Evolutionary conservation across 495 filamentous ascomycete species (phyloP).

Genomic region (Aspergillus baeticus): DNA sequence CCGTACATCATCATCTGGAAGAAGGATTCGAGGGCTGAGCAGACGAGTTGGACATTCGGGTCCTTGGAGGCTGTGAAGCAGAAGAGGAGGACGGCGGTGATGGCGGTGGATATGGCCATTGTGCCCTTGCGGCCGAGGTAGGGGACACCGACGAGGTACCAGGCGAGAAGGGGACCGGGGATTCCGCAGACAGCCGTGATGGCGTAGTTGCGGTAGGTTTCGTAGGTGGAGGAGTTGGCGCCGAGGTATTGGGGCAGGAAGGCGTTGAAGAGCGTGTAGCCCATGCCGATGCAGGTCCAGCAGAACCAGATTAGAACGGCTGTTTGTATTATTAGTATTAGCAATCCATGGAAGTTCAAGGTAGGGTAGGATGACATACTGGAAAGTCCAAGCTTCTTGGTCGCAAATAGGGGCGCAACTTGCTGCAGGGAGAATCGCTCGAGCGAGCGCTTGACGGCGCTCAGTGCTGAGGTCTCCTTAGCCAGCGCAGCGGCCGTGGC

Average conservation of each 20-base stretch:
- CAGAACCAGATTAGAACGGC: slow-evolving; percentile 51
- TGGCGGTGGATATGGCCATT: slow-evolving; percentile 49
- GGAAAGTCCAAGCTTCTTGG: slow-evolving; percentile 44
- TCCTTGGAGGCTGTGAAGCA: slow-evolving; percentile 50
- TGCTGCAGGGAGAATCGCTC: slow-evolving; percentile 55
- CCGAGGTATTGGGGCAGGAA: slow-evolving; percentile 59
- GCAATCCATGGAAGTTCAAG: neutral
- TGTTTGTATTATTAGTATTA: slow-evolving; percentile 11
- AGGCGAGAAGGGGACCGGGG: slow-evolving; percentile 54
- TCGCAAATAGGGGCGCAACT: slow-evolving; percentile 52
- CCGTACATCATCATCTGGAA: slow-evolving; percentile 65
- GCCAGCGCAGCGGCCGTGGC: slow-evolving; percentile 22
- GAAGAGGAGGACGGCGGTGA: slow-evolving; percentile 58
- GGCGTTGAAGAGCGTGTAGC: slow-evolving; percentile 56
- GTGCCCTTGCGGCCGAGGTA: slow-evolving; percentile 60
- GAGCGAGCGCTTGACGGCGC: slow-evolving; percentile 41
- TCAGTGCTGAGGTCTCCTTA: slow-evolving; percentile 30
- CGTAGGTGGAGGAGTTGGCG: slow-evolving; percentile 35
- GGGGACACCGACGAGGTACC: slow-evolving; percentile 53
- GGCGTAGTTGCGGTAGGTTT: slow-evolving; percentile 58
- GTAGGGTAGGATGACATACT: slow-evolving; percentile 21
- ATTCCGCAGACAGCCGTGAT: slow-evolving; percentile 56
- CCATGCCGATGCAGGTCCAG: slow-evolving; percentile 57
- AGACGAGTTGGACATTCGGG: slow-evolving; percentile 47
- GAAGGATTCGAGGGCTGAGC: slow-evolving; percentile 52